These are phyloP conservation scores for Naganishia sp. DNA, from an alignment of 1,284 basidiomycete species.

Conservation along the genomic window DNA sequence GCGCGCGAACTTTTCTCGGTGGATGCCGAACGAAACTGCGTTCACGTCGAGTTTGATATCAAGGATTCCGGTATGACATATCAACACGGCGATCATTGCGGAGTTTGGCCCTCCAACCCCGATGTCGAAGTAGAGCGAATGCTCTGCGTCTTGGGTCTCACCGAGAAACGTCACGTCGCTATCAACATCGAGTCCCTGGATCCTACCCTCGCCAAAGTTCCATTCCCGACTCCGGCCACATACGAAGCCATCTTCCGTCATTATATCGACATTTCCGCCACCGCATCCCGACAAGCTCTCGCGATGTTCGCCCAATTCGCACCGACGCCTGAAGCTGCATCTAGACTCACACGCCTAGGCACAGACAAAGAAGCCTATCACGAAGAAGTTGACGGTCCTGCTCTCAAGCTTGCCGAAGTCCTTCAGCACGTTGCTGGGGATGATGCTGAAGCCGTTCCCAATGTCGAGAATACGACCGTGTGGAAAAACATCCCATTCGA, in stretches of 20 bases:
- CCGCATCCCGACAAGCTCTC: conserved; percentile 90
- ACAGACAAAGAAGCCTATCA: conserved; percentile 85
- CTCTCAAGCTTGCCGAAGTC: conserved; percentile 86
- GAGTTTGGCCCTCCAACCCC: conserved; percentile 94
- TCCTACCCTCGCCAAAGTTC: conserved; percentile 95
- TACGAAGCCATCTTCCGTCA: conserved; percentile 92
- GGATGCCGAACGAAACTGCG: conserved; percentile 81
- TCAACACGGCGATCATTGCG: conserved; percentile 97
- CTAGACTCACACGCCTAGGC: conserved; percentile 74
- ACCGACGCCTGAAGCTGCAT: conserved; percentile 74
- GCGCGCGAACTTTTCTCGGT: conserved; percentile 82
- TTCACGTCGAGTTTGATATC: conserved; percentile 92
- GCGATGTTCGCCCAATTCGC: conserved; percentile 84
- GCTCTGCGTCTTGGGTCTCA: conserved; percentile 79
- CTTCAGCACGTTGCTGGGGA: conserved; percentile 83
- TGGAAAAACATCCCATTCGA: conserved; percentile 94
- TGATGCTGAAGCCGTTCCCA: conserved; percentile 62
- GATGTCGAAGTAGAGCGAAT: conserved; percentile 88
- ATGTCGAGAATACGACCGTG: conserved; percentile 68
- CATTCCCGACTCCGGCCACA: conserved; percentile 96
- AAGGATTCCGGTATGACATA: conserved; percentile 96
- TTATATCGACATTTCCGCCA: conserved; percentile 93
- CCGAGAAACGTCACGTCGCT: conserved; percentile 72
- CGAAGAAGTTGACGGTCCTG: conserved; percentile 71
- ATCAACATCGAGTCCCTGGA: conserved; percentile 94